These are phyloP conservation scores for Baorangia bicolor DNA, from an alignment of 768 basidiomycete genomes.

Conservation along the genomic window DNA sequence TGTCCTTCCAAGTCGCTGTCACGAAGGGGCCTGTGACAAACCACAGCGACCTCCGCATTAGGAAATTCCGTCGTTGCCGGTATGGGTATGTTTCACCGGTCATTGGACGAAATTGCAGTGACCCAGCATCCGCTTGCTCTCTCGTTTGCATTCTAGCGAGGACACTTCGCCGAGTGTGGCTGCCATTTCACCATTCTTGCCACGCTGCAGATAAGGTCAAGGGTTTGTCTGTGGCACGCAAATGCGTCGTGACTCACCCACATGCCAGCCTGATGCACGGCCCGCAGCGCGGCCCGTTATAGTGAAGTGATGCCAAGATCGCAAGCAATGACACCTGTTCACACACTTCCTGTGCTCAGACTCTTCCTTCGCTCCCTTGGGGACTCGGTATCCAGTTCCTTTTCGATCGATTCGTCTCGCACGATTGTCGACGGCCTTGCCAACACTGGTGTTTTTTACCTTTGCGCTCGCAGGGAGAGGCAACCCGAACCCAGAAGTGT, in stretches of 20 bases:
- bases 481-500: background rate
- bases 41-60: conserved; percentile 3
- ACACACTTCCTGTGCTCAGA: background rate
- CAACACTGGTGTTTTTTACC: background rate
- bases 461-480: background rate
- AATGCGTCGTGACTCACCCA: background rate
- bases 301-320: conserved; percentile 5
- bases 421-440: too few relatives aligned
- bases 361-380: background rate
- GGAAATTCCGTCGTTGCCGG: conserved; percentile 9
- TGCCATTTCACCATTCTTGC: background rate
- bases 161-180: background rate
- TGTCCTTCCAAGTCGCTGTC: background rate
- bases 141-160: background rate
- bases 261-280: background rate
- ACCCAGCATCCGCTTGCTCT: background rate
- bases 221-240: background rate
- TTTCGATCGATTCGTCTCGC: background rate
- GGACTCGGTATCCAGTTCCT: background rate
- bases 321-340: background rate
- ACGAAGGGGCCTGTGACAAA: background rate
- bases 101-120: background rate
- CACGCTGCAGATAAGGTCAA: background rate
- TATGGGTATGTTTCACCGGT: background rate
- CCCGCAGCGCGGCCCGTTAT: too few relatives aligned